Base-by-base conservation (phyloP, 2,329 filamentous ascomycete species). In the Calonectria henricotiae region DNA sequence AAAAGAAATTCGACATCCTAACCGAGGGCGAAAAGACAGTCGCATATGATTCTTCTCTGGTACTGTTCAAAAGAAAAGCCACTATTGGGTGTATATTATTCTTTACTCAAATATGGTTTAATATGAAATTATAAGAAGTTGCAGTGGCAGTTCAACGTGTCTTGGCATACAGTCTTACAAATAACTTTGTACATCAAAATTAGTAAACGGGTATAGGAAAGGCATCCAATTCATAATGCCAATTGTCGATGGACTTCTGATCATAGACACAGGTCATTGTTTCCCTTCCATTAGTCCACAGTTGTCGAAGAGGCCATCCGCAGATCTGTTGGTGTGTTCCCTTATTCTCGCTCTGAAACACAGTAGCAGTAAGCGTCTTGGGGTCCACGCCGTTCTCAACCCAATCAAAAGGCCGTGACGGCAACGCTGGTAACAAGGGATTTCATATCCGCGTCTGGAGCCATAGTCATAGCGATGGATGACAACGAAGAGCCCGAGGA, bases 121-220 rank as follows among this genome's bases (percentile, higher is more conserved):
- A 35, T 35, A 35, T 35, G 9, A 6, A 35, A 6, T 35, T 35
- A 5, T 9, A 20, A 20, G 20, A 20, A 20, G 20, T 20, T 20
- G 20, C 20, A 20, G 20, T 20, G 20, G 20, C 20, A 20, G 1
- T 20, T 20, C 20, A 30, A 30, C 7, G 27, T 30, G 7, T 0
- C 27, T 7, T 30, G 27, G 27, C 27, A 5, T 30, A 5, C 4
- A 49, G 3, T 20, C 27, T 13, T 49, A 27, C 6, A 49, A 49
- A 32, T 13, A 6, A 8, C 11, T 55, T 39, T 55, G 2, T 25
- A 39, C n/a, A 25, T 46, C 5, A 15, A 20, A 39, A 58, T 58
- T 58, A 58, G 20, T 58, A 58, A 39, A 58, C 51, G 12, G 51
- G 51, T 32, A 58, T 58, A 5, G 51, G 51, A 32, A 58, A 58